These are phyloP conservation scores for Fusarium graminum DNA, from an alignment of 2,329 filamentous ascomycete genomes.

Conservation along the genomic window DNA sequence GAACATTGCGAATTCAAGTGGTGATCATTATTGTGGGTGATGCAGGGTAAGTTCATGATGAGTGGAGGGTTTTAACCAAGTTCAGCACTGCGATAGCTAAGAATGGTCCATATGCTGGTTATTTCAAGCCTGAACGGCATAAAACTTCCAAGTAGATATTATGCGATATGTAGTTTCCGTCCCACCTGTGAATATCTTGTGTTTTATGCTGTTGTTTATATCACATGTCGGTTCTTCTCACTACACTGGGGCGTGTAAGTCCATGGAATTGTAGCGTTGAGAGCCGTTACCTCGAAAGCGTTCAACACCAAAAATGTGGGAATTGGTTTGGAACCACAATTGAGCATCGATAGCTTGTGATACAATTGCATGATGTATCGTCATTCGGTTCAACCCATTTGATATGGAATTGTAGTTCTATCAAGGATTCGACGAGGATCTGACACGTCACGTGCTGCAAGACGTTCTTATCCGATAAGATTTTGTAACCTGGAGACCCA, in stretches of 20 bases:
- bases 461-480: constrained; percentile 18
- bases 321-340: not conserved
- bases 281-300: not conserved
- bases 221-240: too few species aligned
- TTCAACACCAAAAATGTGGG: not conserved
- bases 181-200: too few species aligned
- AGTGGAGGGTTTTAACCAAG: not conserved
- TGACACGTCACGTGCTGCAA: constrained; percentile 13
- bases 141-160: too few species aligned
- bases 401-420: not conserved
- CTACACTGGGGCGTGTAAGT: not conserved
- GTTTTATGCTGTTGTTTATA: not conserved
- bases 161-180: too few species aligned
- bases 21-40: not conserved
- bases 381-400: not conserved
- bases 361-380: not conserved
- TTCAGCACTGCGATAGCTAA: not conserved
- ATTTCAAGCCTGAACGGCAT: too few species aligned
- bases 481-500: constrained; percentile 24
- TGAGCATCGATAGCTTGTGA: not conserved
- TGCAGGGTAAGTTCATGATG: constrained; percentile 23
- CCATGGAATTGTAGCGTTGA: constrained; percentile 17
- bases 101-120: too few species aligned
- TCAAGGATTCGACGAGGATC: not conserved
- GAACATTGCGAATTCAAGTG: not conserved